phyloP scores from a whole-genome alignment of 768 basidiomycete genomes.

The Coprinopsis marcescibilis region DNA sequence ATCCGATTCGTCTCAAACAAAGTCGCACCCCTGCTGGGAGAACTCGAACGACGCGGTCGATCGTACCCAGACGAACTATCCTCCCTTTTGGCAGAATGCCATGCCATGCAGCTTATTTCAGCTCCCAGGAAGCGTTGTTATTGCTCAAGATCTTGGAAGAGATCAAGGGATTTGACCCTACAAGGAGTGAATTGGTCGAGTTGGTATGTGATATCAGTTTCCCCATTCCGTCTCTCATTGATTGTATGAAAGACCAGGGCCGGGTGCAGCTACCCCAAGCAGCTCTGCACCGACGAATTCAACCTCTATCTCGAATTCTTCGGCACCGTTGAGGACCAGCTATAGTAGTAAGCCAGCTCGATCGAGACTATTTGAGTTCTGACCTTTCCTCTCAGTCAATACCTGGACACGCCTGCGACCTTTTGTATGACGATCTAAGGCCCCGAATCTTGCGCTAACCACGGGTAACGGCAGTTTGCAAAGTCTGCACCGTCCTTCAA shows the following conservation, averaged over 20 bases:
- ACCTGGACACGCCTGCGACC: slow-evolving; percentile 86
- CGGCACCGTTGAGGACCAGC: slow-evolving; percentile 66
- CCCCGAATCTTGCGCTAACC: slow-evolving; percentile 94
- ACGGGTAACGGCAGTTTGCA: slow-evolving; percentile 79
- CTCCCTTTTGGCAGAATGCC: slow-evolving; percentile 80
- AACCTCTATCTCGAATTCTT: slow-evolving; percentile 82
- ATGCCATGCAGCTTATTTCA: slow-evolving; percentile 79
- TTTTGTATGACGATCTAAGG: slow-evolving; percentile 92
- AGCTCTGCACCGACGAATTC: slow-evolving; percentile 88
- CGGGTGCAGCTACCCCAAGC: slow-evolving; percentile 90
- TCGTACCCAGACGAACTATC: slow-evolving; percentile 82
- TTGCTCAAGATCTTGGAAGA: slow-evolving; percentile 73
- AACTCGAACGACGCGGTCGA: slow-evolving; percentile 75
- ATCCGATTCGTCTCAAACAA: slow-evolving; percentile 69
- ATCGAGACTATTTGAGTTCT: slow-evolving; percentile 3
- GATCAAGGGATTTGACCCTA: slow-evolving; percentile 76
- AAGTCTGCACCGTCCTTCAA: slow-evolving; percentile 94
- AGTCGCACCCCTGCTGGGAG: slow-evolving; percentile 71
- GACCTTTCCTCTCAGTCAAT: slow-evolving; percentile 39
- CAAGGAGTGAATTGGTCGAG: slow-evolving; percentile 78
- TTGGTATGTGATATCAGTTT: slow-evolving; percentile 43
- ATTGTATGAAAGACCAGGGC: slow-evolving; percentile 60
- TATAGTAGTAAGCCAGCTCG: slow-evolving; percentile 36
- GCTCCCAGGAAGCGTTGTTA: slow-evolving; percentile 64
- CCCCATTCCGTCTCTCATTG: not conserved